Base-by-base conservation (phyloP, 331 rosid genomes). In the Stylosanthes scabra region DNA sequence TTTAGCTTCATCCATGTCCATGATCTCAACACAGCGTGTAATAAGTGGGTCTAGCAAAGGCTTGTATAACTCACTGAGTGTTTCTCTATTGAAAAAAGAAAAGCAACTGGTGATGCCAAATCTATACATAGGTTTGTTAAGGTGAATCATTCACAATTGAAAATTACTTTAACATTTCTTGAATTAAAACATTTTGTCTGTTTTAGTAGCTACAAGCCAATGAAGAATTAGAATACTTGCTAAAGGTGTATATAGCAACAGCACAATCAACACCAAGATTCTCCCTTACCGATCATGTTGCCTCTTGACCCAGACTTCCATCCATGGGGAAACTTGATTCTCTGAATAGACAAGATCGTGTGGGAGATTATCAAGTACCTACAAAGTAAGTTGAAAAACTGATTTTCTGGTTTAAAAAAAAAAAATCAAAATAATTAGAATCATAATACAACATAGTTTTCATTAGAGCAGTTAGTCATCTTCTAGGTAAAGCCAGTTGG, bases 361-460 rank as follows among this genome's bases (percentile, higher is more conserved):
- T 6, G 98, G 98, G 84, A 94, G 95, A 83, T 94, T 94, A 86
- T 94, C 98, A 57, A 94, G 95, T 56, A 94, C 98, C 98, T 94
- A 83, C 70, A 77, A 55, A 76, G 66, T 60, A 75, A 62, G 69
- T 27, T 37, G 60, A 66, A n/a, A 52, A 52, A 52, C 10, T 52
- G 11, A 52, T 15, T 52, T 67, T 7, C 14, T 29, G 63, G 63
- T 47, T 20, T 20, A 20, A 60, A 74, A 46, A 74, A 74, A 46
- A 74, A 46, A 67, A 62, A 73, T 62, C 44, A 14, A 63, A 76
- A 50, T 15, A 9, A 49, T 47, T 65, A 12, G 11, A 31, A 62
- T 29, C 29, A 9, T 62, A 27, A 57, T 34, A 70, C 66, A 40
- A 59, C 59, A 9, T 59, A 65, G 39, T 34, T 34, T 34, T 34